Base-by-base conservation (phyloP, 1,284 basidiomycete genomes). In the Malassezia dermatis region DNA sequence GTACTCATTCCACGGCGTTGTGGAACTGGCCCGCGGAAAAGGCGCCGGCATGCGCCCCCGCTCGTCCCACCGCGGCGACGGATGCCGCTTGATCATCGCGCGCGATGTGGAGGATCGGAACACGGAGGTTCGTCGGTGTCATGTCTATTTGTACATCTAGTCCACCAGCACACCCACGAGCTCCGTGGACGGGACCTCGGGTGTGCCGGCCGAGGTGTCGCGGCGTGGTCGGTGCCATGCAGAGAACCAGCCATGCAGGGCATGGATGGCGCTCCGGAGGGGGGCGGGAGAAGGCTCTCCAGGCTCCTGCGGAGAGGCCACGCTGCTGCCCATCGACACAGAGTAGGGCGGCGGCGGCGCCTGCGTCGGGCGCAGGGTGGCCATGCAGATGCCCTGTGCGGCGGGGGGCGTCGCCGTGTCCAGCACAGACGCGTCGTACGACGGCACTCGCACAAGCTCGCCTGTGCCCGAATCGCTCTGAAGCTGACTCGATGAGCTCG, bases 1-100 rank as follows among this genome's bases (percentile, higher is more conserved):
- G 75, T 96, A 96, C 69, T 93, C 66, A 41, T 71, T 65, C 11
- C 66, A 64, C 5, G 55, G 55, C 5, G 26, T 32, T 11, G 8
- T 5, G 7, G 37, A 19, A 11, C 40, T 31, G 39, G 5, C 31
- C 28, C 26, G 21, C 4, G 58, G 54, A 28, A 50, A 49, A 5
- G 51, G 47, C n/a, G 28, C 26, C 40, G 44, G 30, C 24, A 17
- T 39, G 19, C 24, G 34, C 24, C 27, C 23, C 1, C 47, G 23
- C 10, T 26, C 28, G 23, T 54, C 41, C 43, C 48, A 37, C 17
- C 35, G 53, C 43, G 53, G 37, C 32, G 45, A 34, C 21, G 39
- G 24, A 30, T 21, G 54, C 23, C 48, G 51, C 28, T 45, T 12
- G 41, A 6, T n/a, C 44, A 11, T 46, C 31, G 49, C 21, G 40